phyloP scores from a whole-genome alignment of 1,284 basidiomycete species.

The Phlebopus sp. region DNA sequence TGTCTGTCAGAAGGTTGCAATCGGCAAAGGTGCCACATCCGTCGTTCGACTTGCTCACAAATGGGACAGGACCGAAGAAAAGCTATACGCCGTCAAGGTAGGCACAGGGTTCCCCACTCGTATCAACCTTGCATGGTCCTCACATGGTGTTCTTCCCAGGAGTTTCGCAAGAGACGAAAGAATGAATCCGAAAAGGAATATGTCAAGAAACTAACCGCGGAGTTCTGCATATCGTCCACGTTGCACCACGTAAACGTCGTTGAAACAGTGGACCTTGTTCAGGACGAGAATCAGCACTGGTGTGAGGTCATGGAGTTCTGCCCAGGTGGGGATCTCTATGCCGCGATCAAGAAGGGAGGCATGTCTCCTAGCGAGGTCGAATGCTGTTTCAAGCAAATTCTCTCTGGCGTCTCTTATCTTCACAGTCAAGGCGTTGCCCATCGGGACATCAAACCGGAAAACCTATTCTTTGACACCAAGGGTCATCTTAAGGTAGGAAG shows the following conservation, averaged over 20 bases:
- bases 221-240: conserved; percentile 98
- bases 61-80: conserved; percentile 96
- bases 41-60: conserved; percentile 97
- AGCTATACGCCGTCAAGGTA: conserved; percentile 98
- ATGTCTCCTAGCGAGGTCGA: conserved; percentile 95
- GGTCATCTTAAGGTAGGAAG: conserved; percentile 86
- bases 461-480: conserved; percentile 89
- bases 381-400: conserved; percentile 97
- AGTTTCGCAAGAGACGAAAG: conserved; percentile 97
- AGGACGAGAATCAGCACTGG: conserved; percentile 96
- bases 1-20: conserved; percentile 94
- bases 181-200: conserved; percentile 99
- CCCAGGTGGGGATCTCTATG: conserved; percentile 94
- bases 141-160: conserved; percentile 44
- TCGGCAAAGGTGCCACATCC: conserved; percentile 96
- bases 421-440: conserved; percentile 97
- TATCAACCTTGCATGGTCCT: neutral
- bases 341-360: conserved; percentile 95
- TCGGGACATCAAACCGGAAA: conserved; percentile 98
- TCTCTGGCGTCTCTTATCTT: conserved; percentile 85
- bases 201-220: conserved; percentile 98
- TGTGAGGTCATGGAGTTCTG: conserved; percentile 99
- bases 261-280: conserved; percentile 97
- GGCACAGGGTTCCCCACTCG: conserved; percentile 21
- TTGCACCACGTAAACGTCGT: conserved; percentile 96